Conservation (phyloP, 768 basidiomycete genomes). For the Boletellus emodensis region DNA sequence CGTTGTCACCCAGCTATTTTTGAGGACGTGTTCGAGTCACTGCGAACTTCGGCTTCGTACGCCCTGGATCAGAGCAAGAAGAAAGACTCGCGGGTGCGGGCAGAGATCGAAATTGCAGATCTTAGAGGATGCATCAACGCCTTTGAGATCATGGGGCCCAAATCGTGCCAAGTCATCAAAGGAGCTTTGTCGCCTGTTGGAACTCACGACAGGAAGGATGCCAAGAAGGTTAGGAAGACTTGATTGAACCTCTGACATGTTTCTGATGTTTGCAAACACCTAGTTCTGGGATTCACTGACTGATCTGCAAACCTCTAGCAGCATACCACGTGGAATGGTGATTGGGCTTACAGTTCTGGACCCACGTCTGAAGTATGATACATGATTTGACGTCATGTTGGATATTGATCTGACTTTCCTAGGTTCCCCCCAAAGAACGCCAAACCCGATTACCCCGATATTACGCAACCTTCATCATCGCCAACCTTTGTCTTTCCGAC, state of each 20-base stretch:
- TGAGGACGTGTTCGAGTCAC: conserved; percentile 47
- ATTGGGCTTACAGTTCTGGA: conserved; percentile 80
- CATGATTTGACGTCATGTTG: neutral
- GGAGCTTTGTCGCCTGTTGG: conserved; percentile 53
- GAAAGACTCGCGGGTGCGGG: conserved; percentile 16
- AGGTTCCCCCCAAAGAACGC: conserved; percentile 87
- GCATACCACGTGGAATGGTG: conserved; percentile 69
- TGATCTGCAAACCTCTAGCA: conserved; percentile 59
- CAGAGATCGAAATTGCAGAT: conserved; percentile 63
- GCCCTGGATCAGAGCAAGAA: conserved; percentile 38
- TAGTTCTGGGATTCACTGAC: conserved; percentile 56
- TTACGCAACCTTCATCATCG: conserved; percentile 25
- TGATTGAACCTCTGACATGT: neutral
- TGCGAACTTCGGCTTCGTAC: conserved; percentile 50
- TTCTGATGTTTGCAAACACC: neutral
- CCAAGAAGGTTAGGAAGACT: conserved; percentile 46
- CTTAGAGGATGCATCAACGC: conserved; percentile 66
- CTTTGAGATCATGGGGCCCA: conserved; percentile 90
- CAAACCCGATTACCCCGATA: conserved; percentile 35
- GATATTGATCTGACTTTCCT: neutral
- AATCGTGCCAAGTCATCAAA: conserved; percentile 68
- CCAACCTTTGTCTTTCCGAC: conserved; percentile 48
- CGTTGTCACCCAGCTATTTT: conserved; percentile 75
- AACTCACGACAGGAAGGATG: conserved; percentile 49
- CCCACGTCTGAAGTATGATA: conserved; percentile 74